Base-by-base conservation (phyloP, 352 stramenopile species). In the Phytophthora sojae region DNA sequence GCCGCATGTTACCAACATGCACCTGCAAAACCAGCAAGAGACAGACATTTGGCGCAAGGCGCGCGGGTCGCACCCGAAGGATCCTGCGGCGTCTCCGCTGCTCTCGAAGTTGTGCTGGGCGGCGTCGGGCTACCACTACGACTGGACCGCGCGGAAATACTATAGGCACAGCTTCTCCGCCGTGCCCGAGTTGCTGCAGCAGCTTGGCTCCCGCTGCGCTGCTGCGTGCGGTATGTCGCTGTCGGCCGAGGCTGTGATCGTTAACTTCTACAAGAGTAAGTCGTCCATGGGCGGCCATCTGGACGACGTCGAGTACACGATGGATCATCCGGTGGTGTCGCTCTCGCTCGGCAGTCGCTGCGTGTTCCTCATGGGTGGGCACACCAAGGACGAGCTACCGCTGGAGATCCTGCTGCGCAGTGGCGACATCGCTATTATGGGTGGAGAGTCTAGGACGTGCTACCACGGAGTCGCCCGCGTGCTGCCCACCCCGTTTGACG, bases 301-400 rank as follows among this genome's bases (percentile, higher is more conserved):
- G 65, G 88, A 95, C 68, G 84, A 95, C 74, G 86, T 94, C 57
- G 88, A 96, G 69, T 80, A 87, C 71, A 96, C 87, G 35, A 93
- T 94, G 82, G 85, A 88, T 56, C 81, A 93, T 61, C 88, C 88
- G 4, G 88, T 96, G 15, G 81, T 96, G 21, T 96, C 88, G 25
- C 67, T 96, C 9, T 93, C 85, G 54, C 76, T 96, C 6, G 88
- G 88, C 21, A 89, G 83, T 70, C 63, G 59, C 29, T 90, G 81
- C 35, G 81, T 96, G 26, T 96, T 96, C 29, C 85, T 96, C 29
- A 92, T 94, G 64, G 88, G 88, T 15, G 80, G 83, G 0, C 64
- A 76, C 6, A 81, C 80, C 1, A 96, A 93, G 58, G 81, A 92
- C 25, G 83, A 88, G 1, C 50, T 63, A 21, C 88, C 88, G 42